Percentiles rank a stretch among this genome's conserved stretches.
phyloP scores from a whole-genome alignment of 768 basidiomycete genomes.

The Solioccasus polychromus region DNA sequence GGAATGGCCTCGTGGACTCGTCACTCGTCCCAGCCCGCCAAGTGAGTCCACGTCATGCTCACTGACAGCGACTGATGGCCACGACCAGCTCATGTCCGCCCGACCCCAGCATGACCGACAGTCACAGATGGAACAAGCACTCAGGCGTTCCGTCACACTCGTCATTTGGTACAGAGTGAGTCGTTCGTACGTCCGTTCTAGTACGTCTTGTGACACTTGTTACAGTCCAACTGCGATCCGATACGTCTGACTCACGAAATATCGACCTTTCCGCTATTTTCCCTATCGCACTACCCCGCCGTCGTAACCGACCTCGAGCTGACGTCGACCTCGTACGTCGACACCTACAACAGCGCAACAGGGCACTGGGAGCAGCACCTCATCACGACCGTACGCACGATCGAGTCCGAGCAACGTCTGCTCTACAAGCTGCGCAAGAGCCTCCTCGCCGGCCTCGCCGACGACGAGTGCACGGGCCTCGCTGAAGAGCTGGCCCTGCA shows the following conservation, averaged over 20 bases:
- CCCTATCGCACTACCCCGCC: conserved; percentile 49
- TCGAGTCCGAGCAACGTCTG: conserved; percentile 58
- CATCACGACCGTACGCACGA: conserved; percentile 54
- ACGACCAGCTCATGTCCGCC: conserved; percentile 18
- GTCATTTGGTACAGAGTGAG: conserved; percentile 69
- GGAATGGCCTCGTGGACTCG: conserved; percentile 18
- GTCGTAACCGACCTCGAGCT: conserved; percentile 57
- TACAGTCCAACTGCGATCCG: conserved; percentile 50
- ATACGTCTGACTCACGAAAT: conserved; percentile 56
- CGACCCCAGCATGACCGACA: conserved; percentile 26
- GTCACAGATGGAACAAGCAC: conserved; percentile 35
- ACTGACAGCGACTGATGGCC: conserved; percentile 1
- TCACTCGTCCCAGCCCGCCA: conserved; percentile 13
- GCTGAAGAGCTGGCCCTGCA: conserved; percentile 55
- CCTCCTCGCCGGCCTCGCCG: conserved; percentile 53
- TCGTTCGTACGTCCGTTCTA: too few relatives aligned
- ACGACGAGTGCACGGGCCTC: conserved; percentile 57
- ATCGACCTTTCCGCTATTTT: conserved; percentile 64
- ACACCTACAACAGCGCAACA: conserved; percentile 52
- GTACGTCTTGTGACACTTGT: too few relatives aligned
- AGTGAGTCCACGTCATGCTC: conserved; percentile 3
- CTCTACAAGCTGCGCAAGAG: conserved; percentile 60
- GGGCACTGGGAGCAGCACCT: conserved; percentile 69
- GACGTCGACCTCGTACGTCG: conserved; percentile 50
- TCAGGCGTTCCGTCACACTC: conserved; percentile 56